Evolutionary conservation across 768 basidiomycete genomes (phyloP).

Genomic region (Trametes cubensis): DNA sequence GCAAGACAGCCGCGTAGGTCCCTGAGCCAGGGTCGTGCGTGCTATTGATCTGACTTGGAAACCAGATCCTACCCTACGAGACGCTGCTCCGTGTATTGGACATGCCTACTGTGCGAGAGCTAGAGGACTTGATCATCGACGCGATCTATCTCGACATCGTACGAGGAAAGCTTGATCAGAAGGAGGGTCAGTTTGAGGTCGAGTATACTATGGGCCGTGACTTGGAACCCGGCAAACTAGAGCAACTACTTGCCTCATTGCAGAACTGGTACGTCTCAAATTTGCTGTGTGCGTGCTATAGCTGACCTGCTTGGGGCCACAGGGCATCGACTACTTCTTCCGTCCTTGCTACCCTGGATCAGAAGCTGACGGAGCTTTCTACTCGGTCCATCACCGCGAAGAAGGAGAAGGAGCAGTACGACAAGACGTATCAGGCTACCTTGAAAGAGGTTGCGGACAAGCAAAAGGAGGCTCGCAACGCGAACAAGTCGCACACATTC

Average conservation of each 20-base stretch:
- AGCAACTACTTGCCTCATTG: slow-evolving; percentile 60
- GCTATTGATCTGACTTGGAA: neutral
- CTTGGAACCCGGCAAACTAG: slow-evolving; percentile 73
- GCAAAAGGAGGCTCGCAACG: slow-evolving; percentile 48
- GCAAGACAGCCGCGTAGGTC: slow-evolving; percentile 69
- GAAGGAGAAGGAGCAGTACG: slow-evolving; percentile 53
- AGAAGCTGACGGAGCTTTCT: slow-evolving; percentile 62
- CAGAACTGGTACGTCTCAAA: slow-evolving; percentile 59
- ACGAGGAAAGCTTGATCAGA: slow-evolving; percentile 91
- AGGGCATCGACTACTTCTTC: slow-evolving; percentile 74
- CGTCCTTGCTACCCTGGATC: slow-evolving; percentile 73
- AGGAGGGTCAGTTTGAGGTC: slow-evolving; percentile 84
- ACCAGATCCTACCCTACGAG: slow-evolving; percentile 80
- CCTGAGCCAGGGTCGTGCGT: neutral
- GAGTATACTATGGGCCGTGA: slow-evolving; percentile 94
- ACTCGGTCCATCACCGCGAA: slow-evolving; percentile 46
- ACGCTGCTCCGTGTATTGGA: slow-evolving; percentile 70
- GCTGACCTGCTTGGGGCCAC: slow-evolving; percentile 12
- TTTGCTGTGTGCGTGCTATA: slow-evolving; percentile 7
- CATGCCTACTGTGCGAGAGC: slow-evolving; percentile 78
- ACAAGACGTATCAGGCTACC: slow-evolving; percentile 51
- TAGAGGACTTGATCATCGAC: slow-evolving; percentile 97
- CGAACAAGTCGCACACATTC: slow-evolving; percentile 17
- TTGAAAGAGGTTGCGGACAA: slow-evolving; percentile 67
- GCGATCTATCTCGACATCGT: slow-evolving; percentile 92